These are phyloP conservation scores for Phyllachora maydis DNA, from an alignment of 2,329 filamentous ascomycete genomes.

Conservation along the genomic window DNA sequence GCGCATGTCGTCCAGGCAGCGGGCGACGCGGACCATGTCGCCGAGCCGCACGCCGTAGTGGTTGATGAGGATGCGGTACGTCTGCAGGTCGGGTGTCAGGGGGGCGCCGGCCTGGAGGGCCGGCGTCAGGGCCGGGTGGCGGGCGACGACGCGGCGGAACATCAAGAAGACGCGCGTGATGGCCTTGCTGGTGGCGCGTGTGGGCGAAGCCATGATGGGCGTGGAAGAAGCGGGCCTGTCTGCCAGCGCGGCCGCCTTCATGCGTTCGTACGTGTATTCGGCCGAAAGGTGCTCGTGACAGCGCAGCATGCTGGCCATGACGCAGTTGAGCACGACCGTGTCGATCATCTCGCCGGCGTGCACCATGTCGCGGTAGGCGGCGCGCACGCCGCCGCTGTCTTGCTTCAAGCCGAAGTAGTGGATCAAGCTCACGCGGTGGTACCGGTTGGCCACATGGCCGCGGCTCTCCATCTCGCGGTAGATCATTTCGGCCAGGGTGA, in stretches of 20 bases:
- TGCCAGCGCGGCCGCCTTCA: slow-evolving; percentile 58
- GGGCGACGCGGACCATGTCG: slow-evolving; percentile 48
- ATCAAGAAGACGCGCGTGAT: slow-evolving; percentile 35
- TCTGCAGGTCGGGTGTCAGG: slow-evolving; percentile 54
- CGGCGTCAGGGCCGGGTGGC: slow-evolving; percentile 30
- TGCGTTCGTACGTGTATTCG: slow-evolving; percentile 61
- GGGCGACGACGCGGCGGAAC: slow-evolving; percentile 30
- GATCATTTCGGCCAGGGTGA: slow-evolving; percentile 64
- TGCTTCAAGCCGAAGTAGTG: slow-evolving; percentile 61
- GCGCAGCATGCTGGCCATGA: slow-evolving; percentile 59
- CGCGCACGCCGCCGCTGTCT: slow-evolving; percentile 54
- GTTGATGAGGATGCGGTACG: slow-evolving; percentile 61
- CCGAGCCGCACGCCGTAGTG: slow-evolving; percentile 56
- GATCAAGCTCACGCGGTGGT: slow-evolving; percentile 64
- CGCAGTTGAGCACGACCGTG: slow-evolving; percentile 66
- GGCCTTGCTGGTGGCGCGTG: slow-evolving; percentile 24
- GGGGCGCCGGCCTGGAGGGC: slow-evolving; percentile 39
- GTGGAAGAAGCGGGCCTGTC: too few species aligned
- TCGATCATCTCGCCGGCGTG: slow-evolving; percentile 73
- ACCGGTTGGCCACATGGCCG: slow-evolving; percentile 49
- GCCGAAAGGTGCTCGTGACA: slow-evolving; percentile 60
- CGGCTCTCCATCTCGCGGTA: slow-evolving; percentile 61
- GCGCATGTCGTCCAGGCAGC: slow-evolving; percentile 66
- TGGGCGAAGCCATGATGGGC: slow-evolving; percentile 13
- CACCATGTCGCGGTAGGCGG: slow-evolving; percentile 69